Conservation (phyloP, 345 rosid genomes). For the Gossypium anomalum region DNA sequence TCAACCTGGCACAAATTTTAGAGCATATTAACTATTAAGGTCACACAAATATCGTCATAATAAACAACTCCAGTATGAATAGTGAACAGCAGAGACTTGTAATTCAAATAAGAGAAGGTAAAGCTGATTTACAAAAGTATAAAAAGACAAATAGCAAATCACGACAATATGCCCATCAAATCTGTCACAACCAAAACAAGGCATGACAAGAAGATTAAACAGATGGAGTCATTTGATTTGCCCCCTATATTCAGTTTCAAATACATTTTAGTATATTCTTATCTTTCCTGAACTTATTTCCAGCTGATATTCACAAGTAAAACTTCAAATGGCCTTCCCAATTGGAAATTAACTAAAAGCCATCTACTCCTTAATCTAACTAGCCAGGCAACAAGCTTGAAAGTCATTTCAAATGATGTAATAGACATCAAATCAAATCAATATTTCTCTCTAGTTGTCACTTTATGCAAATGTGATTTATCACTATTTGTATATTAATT, state of each 20-base stretch:
- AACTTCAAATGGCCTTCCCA: neutral
- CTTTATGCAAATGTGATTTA: neutral
- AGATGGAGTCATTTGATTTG: neutral
- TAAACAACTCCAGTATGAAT: neutral
- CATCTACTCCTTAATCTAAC: neutral
- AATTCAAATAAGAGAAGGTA: neutral
- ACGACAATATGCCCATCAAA: neutral
- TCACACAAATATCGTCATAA: conserved; percentile 7
- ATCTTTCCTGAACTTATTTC: neutral
- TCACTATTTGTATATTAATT: neutral
- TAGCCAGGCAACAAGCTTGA: neutral
- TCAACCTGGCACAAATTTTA: conserved; percentile 50
- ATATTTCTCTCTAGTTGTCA: neutral
- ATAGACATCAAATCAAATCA: conserved; percentile 3
- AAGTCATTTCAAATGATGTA: neutral
- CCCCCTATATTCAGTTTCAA: neutral
- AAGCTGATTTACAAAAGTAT: neutral
- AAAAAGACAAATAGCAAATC: neutral
- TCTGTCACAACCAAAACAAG: neutral
- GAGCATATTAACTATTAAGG: neutral
- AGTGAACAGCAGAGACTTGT: neutral
- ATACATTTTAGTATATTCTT: no score
- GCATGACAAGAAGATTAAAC: neutral
- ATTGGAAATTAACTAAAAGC: neutral
- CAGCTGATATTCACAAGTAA: neutral